Evolutionary conservation across 2,329 filamentous ascomycete genomes (phyloP).

Genomic region (Thelonectria blattea): DNA sequence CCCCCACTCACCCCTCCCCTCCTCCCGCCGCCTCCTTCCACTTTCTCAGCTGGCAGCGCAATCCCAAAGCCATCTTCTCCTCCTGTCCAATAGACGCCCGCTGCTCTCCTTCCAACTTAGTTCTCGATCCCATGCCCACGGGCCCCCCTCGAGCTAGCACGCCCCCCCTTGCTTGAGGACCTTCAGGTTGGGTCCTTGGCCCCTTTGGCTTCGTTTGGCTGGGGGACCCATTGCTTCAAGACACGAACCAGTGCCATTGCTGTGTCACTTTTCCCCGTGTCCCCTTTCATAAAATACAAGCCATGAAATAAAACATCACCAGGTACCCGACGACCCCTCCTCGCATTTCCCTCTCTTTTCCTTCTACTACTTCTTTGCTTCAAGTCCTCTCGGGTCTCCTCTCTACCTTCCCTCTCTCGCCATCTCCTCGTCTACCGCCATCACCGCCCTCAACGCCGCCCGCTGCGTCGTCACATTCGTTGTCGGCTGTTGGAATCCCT

Average conservation of each 20-base stretch:
- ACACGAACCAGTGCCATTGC: constrained; percentile 39
- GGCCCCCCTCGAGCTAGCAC: constrained; percentile 10
- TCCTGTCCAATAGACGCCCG: constrained; percentile 4
- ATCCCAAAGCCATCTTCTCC: constrained; percentile 7
- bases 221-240: constrained; percentile 40
- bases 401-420: constrained; percentile 3
- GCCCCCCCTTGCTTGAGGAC: constrained; percentile 18
- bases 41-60: not conserved
- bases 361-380: constrained; percentile 8
- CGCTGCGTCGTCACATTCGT: constrained; percentile 37
- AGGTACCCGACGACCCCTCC: constrained; percentile 39
- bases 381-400: constrained; percentile 18
- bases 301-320: constrained; percentile 41
- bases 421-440: constrained; percentile 14
- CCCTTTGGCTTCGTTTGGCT: constrained; percentile 36
- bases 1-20: not conserved
- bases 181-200: constrained; percentile 24
- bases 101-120: constrained; percentile 20
- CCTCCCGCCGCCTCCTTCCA: constrained; percentile 23
- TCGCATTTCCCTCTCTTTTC: constrained; percentile 23
- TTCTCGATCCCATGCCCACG: constrained; percentile 33
- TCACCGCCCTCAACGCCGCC: constrained; percentile 31
- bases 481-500: constrained; percentile 37
- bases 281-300: constrained; percentile 42
- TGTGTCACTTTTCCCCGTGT: constrained; percentile 42